Percentiles rank a stretch among this genome's conserved stretches.
Evolutionary conservation across 78 protist species (phyloP).

Genomic region (Dictyostelium capitatum): DNA sequence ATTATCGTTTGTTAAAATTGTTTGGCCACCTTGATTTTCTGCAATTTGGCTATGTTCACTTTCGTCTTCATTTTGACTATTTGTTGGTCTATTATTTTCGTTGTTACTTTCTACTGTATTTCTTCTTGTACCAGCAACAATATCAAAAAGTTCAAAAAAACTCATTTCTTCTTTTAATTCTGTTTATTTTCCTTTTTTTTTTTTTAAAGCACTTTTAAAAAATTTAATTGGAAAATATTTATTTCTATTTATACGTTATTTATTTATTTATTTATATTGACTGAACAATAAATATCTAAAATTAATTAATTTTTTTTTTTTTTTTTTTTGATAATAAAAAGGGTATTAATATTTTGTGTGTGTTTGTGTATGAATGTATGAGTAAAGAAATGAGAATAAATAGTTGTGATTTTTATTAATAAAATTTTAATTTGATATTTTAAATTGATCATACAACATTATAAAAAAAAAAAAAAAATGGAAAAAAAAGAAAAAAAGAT

Average conservation of each 20-base stretch:
- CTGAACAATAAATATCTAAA: too few relatives aligned
- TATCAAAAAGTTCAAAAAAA: constrained; percentile 56
- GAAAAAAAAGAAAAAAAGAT: too few relatives aligned
- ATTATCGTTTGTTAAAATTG: neutral
- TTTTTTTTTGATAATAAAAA: too few relatives aligned
- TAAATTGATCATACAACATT: too few relatives aligned
- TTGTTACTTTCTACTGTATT: neutral
- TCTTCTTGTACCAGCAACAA: constrained; percentile 54
- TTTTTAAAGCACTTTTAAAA: neutral
- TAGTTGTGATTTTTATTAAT: too few relatives aligned
- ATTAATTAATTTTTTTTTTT: too few relatives aligned
- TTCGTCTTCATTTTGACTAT: neutral
- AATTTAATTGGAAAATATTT: neutral
- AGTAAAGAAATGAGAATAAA: too few relatives aligned
- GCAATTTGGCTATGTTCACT: neutral
- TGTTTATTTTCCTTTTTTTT: neutral
- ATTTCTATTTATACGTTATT: neutral
- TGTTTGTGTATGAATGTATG: too few relatives aligned
- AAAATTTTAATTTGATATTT: too few relatives aligned
- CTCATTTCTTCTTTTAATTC: constrained; percentile 21
- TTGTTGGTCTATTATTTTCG: neutral
- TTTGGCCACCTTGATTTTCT: neutral
- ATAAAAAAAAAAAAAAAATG: too few relatives aligned
- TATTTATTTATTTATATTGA: too few relatives aligned
- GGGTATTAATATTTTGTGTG: too few relatives aligned